These are phyloP conservation scores for Melocanna baccifera DNA, from an alignment of 176 grass and related monocot genomes.

Conservation along the genomic window DNA sequence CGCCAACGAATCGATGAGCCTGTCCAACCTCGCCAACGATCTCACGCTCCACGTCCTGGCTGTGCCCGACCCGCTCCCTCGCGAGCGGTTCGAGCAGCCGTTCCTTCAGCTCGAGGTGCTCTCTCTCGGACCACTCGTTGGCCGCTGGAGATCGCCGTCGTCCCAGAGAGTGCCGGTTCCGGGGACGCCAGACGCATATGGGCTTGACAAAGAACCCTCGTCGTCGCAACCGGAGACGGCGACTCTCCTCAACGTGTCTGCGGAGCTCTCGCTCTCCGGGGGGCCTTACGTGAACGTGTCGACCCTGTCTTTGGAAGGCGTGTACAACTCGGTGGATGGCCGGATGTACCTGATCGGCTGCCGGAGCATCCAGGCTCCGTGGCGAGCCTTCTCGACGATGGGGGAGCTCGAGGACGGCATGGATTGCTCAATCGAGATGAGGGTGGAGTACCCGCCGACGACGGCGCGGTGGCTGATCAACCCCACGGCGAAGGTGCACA, in stretches of 20 bases:
- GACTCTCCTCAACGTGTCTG: constrained; percentile 40
- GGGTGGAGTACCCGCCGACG: constrained; percentile 78
- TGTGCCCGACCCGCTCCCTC: constrained; percentile 41
- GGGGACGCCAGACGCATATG: not conserved
- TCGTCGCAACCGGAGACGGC: not conserved
- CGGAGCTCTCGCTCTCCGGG: constrained; percentile 34
- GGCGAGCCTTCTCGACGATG: constrained; percentile 29
- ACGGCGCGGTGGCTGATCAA: constrained; percentile 81
- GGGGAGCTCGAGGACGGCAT: constrained; percentile 45
- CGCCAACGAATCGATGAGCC: not conserved
- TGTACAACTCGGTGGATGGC: constrained; percentile 78
- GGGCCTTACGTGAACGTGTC: constrained; percentile 24
- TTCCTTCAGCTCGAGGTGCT: constrained; percentile 77
- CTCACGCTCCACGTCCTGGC: constrained; percentile 52
- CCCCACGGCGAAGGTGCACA: constrained; percentile 55
- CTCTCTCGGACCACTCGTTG: constrained; percentile 55
- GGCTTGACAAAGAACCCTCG: not conserved
- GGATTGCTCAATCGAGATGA: constrained; percentile 86
- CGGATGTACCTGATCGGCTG: constrained; percentile 86
- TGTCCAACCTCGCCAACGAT: constrained; percentile 57
- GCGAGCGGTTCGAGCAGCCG: constrained; percentile 35
- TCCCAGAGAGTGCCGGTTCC: not conserved
- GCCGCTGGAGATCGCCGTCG: constrained; percentile 27
- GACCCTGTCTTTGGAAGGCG: constrained; percentile 59
- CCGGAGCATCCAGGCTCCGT: constrained; percentile 45